phyloP scores from a whole-genome alignment of 1,139 yeast genomes.

The Yamadazyma atmosphaerica region DNA sequence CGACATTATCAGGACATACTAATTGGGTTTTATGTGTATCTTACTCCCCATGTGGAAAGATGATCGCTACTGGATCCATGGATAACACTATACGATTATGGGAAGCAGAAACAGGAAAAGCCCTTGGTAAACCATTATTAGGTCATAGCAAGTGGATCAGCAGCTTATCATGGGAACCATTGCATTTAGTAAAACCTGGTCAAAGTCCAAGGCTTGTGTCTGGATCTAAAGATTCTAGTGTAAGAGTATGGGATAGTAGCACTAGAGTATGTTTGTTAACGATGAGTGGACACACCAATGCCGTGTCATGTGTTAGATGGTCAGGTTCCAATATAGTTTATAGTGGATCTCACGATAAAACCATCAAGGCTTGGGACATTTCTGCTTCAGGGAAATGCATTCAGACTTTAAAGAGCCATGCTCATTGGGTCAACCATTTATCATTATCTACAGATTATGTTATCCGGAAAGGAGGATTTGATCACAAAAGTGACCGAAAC shows the following conservation, averaged over 20 bases:
- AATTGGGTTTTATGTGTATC: conserved; percentile 96
- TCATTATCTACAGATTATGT: conserved; percentile 90
- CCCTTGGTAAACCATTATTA: conserved; percentile 67
- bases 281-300: conserved; percentile 83
- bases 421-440: conserved; percentile 97
- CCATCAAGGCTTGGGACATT: conserved; percentile 88
- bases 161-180: conserved; percentile 91
- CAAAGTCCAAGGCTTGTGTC: conserved; percentile 74
- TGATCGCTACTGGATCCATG: conserved; percentile 96
- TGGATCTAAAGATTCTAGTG: conserved; percentile 89
- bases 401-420: conserved; percentile 82
- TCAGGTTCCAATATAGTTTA: conserved; percentile 86
- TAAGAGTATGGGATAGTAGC: conserved; percentile 89
- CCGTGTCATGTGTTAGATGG: conserved; percentile 96
- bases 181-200: conserved; percentile 71
- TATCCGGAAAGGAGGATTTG: conserved; percentile 61
- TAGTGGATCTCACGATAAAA: conserved; percentile 93
- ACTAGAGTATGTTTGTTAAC: conserved; percentile 66
- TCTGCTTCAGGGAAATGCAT: conserved; percentile 75
- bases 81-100: conserved; percentile 86
- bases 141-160: conserved; percentile 94
- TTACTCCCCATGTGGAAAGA: conserved; percentile 90
- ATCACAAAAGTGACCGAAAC: conserved; percentile 25
- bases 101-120: conserved; percentile 77
- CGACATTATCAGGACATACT: conserved; percentile 78